Conservation (phyloP, 495 filamentous ascomycete species). For the Aspergillus taichungensis region DNA sequence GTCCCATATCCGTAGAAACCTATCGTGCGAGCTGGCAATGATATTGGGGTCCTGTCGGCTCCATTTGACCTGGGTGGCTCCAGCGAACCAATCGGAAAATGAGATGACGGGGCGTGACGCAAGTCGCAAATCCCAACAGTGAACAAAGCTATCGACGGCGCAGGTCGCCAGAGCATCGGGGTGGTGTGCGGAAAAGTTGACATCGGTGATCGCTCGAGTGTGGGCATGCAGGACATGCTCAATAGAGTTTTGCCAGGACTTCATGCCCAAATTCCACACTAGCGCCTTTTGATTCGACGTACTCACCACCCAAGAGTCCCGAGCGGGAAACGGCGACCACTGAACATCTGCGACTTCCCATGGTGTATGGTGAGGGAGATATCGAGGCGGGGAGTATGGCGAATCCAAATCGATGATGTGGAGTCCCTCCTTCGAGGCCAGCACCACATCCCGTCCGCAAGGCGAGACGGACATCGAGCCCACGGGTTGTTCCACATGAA, state of each 20-base stretch:
- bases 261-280: constrained; percentile 85
- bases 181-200: constrained; percentile 92
- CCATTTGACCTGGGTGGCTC: constrained; percentile 94
- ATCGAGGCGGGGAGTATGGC: constrained; percentile 78
- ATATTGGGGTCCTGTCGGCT: constrained; percentile 79
- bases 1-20: constrained; percentile 84
- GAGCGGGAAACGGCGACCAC: constrained; percentile 86
- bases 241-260: constrained; percentile 62
- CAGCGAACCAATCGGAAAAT: constrained; percentile 91
- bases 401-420: constrained; percentile 92
- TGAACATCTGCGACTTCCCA: constrained; percentile 98
- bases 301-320: constrained; percentile 88
- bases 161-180: constrained; percentile 85
- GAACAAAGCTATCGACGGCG: constrained; percentile 85
- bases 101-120: constrained; percentile 67
- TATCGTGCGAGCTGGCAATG: constrained; percentile 84
- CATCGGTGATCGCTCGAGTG: constrained; percentile 85
- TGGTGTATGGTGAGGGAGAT: constrained; percentile 77
- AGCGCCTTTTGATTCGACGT: constrained; percentile 92
- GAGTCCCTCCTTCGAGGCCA: constrained; percentile 78
- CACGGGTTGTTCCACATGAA: constrained; percentile 72
- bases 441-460: constrained; percentile 82
- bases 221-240: constrained; percentile 89
- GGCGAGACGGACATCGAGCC: constrained; percentile 83
- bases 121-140: constrained; percentile 83